Conservation (phyloP, 2,329 filamentous ascomycete species). For the Coniochaeta sp. region DNA sequence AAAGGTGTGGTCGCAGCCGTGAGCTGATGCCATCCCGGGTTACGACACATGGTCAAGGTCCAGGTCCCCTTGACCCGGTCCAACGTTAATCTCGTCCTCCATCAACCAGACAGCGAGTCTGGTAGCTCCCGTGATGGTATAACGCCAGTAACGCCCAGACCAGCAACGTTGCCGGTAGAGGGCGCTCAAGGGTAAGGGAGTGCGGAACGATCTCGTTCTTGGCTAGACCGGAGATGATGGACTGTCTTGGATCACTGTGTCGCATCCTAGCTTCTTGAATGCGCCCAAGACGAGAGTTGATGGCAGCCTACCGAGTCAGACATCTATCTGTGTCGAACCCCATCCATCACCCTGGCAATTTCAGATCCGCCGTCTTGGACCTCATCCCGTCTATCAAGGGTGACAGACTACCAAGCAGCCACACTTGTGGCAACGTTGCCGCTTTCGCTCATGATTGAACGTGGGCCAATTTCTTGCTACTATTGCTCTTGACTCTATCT, state of each 20-base stretch:
- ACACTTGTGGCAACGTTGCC: conserved; percentile 2
- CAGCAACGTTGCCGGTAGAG: conserved; percentile 1
- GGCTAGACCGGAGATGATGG: not conserved
- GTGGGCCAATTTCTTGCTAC: not conserved
- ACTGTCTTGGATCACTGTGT: not conserved
- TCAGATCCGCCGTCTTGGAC: not conserved
- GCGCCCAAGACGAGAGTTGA: not conserved
- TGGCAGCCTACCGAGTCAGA: not conserved
- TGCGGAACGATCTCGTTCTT: not conserved
- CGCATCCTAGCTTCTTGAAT: not conserved
- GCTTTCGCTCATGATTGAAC: not conserved
- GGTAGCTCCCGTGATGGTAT: not conserved
- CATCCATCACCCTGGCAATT: not conserved
- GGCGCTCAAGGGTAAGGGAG: not conserved
- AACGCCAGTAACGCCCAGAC: not conserved
- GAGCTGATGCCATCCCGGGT: not conserved
- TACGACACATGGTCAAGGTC: not conserved
- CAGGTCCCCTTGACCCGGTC: not conserved
- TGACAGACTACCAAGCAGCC: not conserved
- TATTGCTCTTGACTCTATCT: not conserved
- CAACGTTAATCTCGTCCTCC: conserved; percentile 2
- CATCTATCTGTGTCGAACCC: not conserved
- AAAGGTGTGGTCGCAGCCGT: not conserved
- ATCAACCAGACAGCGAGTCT: not conserved
- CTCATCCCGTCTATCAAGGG: not conserved